Evolutionary conservation across 305 asterid genomes (phyloP), one percentile per base, ranked within the genome.

Genomic region (Fraxinus ornus): DNA sequence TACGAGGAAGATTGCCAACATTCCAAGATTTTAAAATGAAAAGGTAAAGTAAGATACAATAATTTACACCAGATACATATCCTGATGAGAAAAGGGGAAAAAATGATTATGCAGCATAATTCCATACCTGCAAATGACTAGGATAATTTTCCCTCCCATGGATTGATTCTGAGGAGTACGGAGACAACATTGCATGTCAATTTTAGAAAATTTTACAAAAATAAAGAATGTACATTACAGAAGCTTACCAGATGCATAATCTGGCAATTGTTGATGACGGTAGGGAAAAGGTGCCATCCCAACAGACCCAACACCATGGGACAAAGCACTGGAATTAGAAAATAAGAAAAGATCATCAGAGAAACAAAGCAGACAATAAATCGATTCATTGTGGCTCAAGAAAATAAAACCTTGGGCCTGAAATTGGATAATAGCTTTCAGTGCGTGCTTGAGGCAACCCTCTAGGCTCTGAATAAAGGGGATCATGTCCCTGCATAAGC

Each of bases 361-460:
- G 76, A 76, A 52, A 17, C 32, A 70, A 60, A 35, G 17, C 62
- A 71, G 49, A 80, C 64, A 24, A 33, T 83, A 70, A 79, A 39
- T 36, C 26, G 78, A 47, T 57, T n/a, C 55, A 75, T 79, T 26
- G 47, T 52, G 8, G 84, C 73, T 76, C 62, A 75, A 60, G 80
- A 55, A 36, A 86, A 33, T 49, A 22, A 35, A 76, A 93, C 96
- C 96, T 90, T 81, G 86, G 76, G 79, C 83, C 87, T 71, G 90
- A 82, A 83, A 80, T 71, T 41, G 83, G 85, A 82, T 84, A 83
- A 89, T 90, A 76, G 80, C 85, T 84, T 79, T 82, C 94, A 7
- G 77, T 52, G 73, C 81, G 87, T 36, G 76, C 30, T 83, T 80
- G 88, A 78, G 90, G 85, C 60, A 85, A 82, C 55, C 88, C 87